A percentile compares a stretch with the other conserved stretches of the same genome.
Evolutionary conservation across 2,329 filamentous ascomycete species (phyloP).

Genomic region (Penicillium sp.): DNA sequence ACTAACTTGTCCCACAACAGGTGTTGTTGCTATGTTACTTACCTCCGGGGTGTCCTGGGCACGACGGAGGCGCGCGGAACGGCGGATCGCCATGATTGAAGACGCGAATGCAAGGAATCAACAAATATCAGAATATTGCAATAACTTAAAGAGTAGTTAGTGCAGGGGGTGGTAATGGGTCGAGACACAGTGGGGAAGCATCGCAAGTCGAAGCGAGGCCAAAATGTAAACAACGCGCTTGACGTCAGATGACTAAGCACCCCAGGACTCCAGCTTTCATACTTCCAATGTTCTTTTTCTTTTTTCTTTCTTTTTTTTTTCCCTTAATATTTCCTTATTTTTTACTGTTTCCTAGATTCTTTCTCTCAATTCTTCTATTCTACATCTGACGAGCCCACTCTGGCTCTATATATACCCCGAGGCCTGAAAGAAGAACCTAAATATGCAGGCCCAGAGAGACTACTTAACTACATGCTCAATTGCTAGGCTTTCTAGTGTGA

Average conservation of each 20-base stretch:
- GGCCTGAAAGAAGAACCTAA: neutral
- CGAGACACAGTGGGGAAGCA: neutral
- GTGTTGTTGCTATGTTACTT: slow-evolving; percentile 15
- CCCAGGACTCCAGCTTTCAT: neutral
- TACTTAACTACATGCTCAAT: neutral
- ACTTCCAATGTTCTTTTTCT: neutral
- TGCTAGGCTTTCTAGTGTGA: neutral
- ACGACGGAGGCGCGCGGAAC: slow-evolving; percentile 36
- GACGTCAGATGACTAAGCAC: slow-evolving; percentile 8
- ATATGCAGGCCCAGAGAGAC: neutral
- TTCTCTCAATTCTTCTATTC: neutral
- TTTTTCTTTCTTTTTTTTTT: too few relatives aligned
- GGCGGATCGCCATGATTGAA: slow-evolving; percentile 31
- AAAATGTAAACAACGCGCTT: slow-evolving; percentile 9
- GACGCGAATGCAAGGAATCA: slow-evolving; percentile 3
- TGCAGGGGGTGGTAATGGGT: neutral
- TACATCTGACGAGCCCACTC: too few relatives aligned
- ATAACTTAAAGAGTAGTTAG: neutral
- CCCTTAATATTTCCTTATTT: neutral
- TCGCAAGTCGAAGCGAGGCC: neutral
- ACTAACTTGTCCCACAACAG: slow-evolving; percentile 6
- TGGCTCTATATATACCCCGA: neutral
- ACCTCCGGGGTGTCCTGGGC: slow-evolving; percentile 28
- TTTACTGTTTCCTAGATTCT: too few relatives aligned
- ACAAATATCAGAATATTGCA: neutral